phyloP scores from a whole-genome alignment of 345 rosid species.

The Durio zibethinus region DNA sequence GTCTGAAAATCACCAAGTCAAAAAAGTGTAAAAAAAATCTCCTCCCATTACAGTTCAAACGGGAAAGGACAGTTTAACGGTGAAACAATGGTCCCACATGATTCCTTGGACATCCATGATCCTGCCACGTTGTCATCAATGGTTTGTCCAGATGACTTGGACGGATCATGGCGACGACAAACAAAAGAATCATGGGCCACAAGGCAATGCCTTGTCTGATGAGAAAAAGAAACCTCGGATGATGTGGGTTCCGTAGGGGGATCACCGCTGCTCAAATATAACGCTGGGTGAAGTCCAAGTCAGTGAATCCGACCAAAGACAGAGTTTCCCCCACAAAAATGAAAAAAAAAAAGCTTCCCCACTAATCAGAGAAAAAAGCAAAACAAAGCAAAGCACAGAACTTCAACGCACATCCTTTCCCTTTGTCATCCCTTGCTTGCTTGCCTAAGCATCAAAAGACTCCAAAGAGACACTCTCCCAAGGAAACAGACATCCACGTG shows the following conservation, averaged over 20 bases:
- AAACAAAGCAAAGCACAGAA: neutral
- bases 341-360: conserved; percentile 32
- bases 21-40: neutral
- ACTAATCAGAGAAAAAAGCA: conserved; percentile 17
- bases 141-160: conserved; percentile 11
- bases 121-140: conserved; percentile 16
- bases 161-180: neutral
- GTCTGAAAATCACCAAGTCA: neutral
- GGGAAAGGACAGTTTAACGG: neutral
- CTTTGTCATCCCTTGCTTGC: conserved; percentile 18
- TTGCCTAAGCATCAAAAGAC: conserved; percentile 32
- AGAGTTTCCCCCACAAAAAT: conserved; percentile 23
- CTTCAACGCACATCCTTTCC: neutral
- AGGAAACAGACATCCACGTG: conserved; percentile 4
- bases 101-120: conserved; percentile 12
- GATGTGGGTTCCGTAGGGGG: conserved; percentile 9
- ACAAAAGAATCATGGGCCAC: too few relatives aligned
- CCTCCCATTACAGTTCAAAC: neutral
- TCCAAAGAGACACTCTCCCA: conserved; percentile 11
- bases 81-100: neutral
- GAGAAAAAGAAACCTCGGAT: conserved; percentile 20
- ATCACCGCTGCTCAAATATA: conserved; percentile 12
- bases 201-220: neutral
- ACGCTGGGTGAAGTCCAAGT: conserved; percentile 18
- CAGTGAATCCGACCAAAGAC: conserved; percentile 22